Base-by-base conservation (phyloP, 1,284 basidiomycete species). In the Hortiboletus rubellus region DNA sequence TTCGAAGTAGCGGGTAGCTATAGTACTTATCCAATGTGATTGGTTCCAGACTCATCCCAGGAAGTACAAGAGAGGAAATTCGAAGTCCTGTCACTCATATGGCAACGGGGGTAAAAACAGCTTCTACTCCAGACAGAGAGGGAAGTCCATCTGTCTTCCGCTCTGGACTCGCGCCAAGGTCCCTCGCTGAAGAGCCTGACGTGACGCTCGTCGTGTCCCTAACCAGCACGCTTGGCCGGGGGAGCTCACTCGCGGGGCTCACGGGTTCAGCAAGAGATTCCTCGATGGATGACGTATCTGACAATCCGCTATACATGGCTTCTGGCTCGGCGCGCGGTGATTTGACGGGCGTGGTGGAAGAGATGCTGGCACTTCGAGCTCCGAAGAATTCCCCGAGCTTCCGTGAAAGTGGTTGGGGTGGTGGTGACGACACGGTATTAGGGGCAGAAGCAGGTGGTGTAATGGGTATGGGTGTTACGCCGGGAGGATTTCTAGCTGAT, bases 311-410 rank as follows among this genome's bases (percentile, higher is more conserved):
- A 60, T 78, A 76, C 51, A 77, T 65, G 37, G 77, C 77, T 57
- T 78, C 78, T 14, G 75, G 76, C 58, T 78, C 73, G 8, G 65
- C n/a, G 34, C 56, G 63, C 59, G 63, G 60, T 38, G 65, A 75
- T 62, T 63, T 74, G 52, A 68, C 57, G 50, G 72, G 61, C 4
- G 64, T 56, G 2, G 64, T 68, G 42, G 78, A 84, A 64, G 82
- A 81, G 42, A 82, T 71, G 64, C 81, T 84, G 14, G 75, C 75
- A 52, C 54, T 72, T 52, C 83, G 76, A 45, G 83, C 76, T 56
- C 79, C 76, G 68, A 91, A 91, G 71, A 91, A 84, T 5, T 84
- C 85, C 5, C 86, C 85, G 41, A 91, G 65, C 72, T 87, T 89
- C 63, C 79, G 79, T 36, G 83, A 72, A 5, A 87, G 72, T 1